Conservation (phyloP, 306 rosid genomes). For the Prosopis cineraria region DNA sequence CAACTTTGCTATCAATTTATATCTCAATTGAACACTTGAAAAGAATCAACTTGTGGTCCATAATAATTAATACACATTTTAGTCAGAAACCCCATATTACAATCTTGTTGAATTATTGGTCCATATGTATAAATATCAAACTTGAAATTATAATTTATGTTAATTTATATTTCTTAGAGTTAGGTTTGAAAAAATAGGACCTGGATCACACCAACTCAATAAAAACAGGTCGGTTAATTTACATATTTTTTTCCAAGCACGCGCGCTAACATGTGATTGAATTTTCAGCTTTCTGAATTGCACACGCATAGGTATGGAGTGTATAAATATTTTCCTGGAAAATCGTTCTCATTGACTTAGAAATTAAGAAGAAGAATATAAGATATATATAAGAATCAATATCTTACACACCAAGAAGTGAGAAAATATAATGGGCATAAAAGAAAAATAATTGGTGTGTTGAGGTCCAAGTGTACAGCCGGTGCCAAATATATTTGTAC, state of each 20-base stretch:
- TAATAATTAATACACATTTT: not conserved
- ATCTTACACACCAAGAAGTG: slow-evolving; percentile 29
- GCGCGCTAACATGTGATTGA: not conserved
- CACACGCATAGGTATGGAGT: slow-evolving; percentile 28
- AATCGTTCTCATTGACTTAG: slow-evolving; percentile 45
- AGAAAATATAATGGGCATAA: not conserved
- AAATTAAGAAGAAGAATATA: not conserved
- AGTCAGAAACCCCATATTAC: not conserved
- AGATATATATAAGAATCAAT: not conserved
- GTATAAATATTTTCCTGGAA: slow-evolving; percentile 33
- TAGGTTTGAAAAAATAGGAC: not conserved
- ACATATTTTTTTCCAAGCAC: not conserved
- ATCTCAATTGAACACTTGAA: not conserved
- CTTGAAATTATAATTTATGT: too few species aligned
- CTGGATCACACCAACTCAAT: not conserved
- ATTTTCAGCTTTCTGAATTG: slow-evolving; percentile 35
- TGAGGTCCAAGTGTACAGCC: slow-evolving; percentile 46
- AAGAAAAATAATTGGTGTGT: not conserved
- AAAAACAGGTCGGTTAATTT: not conserved
- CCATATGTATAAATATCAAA: too few species aligned
- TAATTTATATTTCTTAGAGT: too few species aligned
- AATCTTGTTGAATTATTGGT: not conserved
- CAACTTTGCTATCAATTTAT: not conserved
- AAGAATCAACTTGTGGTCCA: not conserved
- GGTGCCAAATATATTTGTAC: slow-evolving; percentile 48